A percentile compares a stretch with the other conserved stretches of the same genome.
These are phyloP conservation scores for Fistulinella prunicolor DNA, from an alignment of 768 basidiomycete genomes.

Conservation along the genomic window DNA sequence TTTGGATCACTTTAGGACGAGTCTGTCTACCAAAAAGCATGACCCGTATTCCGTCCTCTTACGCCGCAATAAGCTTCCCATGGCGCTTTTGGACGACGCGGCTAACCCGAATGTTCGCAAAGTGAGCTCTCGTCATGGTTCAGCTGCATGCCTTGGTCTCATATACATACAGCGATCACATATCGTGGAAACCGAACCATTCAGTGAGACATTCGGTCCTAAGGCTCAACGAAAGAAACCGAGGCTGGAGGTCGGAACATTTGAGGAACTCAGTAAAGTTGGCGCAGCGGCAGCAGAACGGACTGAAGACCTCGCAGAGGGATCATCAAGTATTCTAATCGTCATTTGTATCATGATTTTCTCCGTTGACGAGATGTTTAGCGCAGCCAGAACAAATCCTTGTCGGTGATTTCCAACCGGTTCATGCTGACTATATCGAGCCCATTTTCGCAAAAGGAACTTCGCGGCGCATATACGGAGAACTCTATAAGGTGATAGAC, in stretches of 20 bases:
- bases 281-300: constrained; percentile 55
- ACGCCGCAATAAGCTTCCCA: constrained; percentile 92
- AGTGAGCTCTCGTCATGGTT: constrained; percentile 36
- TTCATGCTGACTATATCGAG: constrained; percentile 79
- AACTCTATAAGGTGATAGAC: constrained; percentile 98
- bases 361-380: constrained; percentile 5
- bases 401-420: constrained; percentile 44
- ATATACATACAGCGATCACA: constrained; percentile 65
- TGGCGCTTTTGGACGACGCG: constrained; percentile 92
- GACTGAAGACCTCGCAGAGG: constrained; percentile 36
- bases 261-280: constrained; percentile 82
- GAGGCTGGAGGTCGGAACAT: constrained; percentile 80
- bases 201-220: constrained; percentile 90
- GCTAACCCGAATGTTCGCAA: constrained; percentile 77
- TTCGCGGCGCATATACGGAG: constrained; percentile 93
- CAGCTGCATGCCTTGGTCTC: neutral
- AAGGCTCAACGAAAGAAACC: constrained; percentile 94
- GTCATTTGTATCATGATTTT: neutral
- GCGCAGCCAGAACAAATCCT: constrained; percentile 11
- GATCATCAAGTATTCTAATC: constrained; percentile 41
- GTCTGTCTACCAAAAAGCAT: constrained; percentile 76
- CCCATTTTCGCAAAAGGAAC: constrained; percentile 96
- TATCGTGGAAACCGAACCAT: constrained; percentile 95
- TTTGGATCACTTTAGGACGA: constrained; percentile 93
- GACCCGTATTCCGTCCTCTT: constrained; percentile 96